These are phyloP conservation scores for Boletus mariae DNA, from an alignment of 1,284 basidiomycete species.

Conservation along the genomic window DNA sequence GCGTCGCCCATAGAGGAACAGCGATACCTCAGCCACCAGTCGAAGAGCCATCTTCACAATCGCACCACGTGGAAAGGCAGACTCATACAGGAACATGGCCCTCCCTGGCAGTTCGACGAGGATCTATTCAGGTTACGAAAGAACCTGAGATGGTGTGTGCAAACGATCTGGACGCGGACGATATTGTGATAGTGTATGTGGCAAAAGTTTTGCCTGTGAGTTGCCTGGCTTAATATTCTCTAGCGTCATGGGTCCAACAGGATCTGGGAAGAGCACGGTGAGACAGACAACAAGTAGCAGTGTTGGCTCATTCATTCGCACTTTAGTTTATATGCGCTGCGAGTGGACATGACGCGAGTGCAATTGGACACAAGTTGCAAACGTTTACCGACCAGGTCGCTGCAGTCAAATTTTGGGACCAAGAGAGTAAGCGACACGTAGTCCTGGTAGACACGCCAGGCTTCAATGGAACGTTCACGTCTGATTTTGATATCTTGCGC, in stretches of 20 bases:
- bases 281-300: no score
- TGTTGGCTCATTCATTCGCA: no score
- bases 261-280: no score
- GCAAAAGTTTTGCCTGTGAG: neutral
- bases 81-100: neutral
- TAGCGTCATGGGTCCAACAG: no score
- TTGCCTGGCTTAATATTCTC: no score
- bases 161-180: neutral
- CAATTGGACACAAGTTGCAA: constrained; percentile 14
- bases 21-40: no score
- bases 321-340: no score
- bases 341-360: neutral
- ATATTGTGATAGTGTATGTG: neutral
- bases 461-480: constrained; percentile 17
- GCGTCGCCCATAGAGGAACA: no score
- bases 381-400: constrained; percentile 17
- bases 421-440: neutral
- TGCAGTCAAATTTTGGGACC: constrained; percentile 7
- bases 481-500: constrained; percentile 22
- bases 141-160: neutral
- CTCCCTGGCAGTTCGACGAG: neutral
- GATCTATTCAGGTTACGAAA: neutral
- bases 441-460: constrained; percentile 21
- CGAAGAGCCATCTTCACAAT: neutral
- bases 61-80: neutral